phyloP scores from a whole-genome alignment of 371 early-diverging fungal genomes.

The Actinomortierella ambigua region DNA sequence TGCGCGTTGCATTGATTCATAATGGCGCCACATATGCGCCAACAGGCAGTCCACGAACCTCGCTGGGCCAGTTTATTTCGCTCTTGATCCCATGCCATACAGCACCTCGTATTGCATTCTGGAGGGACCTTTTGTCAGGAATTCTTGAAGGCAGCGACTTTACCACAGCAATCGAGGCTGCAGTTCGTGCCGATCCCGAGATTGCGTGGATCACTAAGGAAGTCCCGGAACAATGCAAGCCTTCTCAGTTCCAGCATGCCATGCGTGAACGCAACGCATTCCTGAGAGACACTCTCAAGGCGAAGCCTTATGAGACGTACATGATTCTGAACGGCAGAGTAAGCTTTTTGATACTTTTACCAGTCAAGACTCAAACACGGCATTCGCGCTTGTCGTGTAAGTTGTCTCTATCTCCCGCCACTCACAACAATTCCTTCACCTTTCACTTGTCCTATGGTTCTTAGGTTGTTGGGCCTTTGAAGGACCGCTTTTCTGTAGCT shows the following conservation, averaged over 20 bases:
- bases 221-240: slow-evolving; percentile 15
- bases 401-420: background rate
- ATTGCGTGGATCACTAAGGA: background rate
- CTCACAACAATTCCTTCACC: background rate
- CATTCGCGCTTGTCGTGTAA: slow-evolving; percentile 12
- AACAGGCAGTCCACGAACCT: slow-evolving; percentile 1
- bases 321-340: slow-evolving; percentile 62
- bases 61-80: slow-evolving; percentile 24
- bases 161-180: slow-evolving; percentile 6
- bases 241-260: too few relatives aligned
- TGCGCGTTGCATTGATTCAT: slow-evolving; percentile 59
- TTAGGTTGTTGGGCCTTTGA: slow-evolving; percentile 61
- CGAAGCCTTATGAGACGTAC: slow-evolving; percentile 28
- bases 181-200: background rate
- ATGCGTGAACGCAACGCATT: too few relatives aligned
- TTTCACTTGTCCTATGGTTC: background rate
- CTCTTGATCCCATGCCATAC: slow-evolving; percentile 26
- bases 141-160: slow-evolving; percentile 10
- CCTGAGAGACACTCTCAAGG: slow-evolving; percentile 27
- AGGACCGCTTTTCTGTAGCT: slow-evolving; percentile 46
- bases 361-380: slow-evolving; percentile 2
- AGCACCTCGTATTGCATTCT: slow-evolving; percentile 25
- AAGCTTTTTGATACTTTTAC: slow-evolving; percentile 18
- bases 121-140: slow-evolving; percentile 24
- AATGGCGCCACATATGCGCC: too few relatives aligned